phyloP scores from a whole-genome alignment of 2,329 filamentous ascomycete genomes.

The Myriosclerotinia scirpicola region DNA sequence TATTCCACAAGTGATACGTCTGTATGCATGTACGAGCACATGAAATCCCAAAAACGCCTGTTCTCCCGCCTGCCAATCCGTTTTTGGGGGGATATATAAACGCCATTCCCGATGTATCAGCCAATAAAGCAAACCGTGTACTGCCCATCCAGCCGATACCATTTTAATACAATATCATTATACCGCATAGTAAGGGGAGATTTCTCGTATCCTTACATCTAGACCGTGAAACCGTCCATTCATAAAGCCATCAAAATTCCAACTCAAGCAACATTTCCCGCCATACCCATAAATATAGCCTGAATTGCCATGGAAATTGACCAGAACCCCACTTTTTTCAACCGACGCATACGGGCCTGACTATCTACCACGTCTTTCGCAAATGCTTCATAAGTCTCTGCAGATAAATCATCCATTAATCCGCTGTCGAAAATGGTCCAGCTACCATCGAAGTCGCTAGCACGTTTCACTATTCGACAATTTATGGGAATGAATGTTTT shows the following conservation, averaged over 20 bases:
- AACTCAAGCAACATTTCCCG: slow-evolving; percentile 66
- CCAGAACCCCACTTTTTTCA: slow-evolving; percentile 97
- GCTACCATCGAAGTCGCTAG: slow-evolving; percentile 86
- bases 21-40: neutral
- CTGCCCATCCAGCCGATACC: slow-evolving; percentile 1
- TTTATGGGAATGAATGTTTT: slow-evolving; percentile 93
- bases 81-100: slow-evolving; percentile 21
- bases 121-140: slow-evolving; percentile 5
- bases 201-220: neutral
- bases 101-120: slow-evolving; percentile 9
- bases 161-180: slow-evolving; percentile 5
- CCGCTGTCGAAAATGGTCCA: slow-evolving; percentile 95
- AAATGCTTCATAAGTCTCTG: slow-evolving; percentile 93
- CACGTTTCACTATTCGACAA: slow-evolving; percentile 88
- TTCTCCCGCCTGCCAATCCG: slow-evolving; percentile 4
- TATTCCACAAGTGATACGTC: neutral
- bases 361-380: slow-evolving; percentile 87
- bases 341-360: slow-evolving; percentile 77
- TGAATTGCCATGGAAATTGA: slow-evolving; percentile 89
- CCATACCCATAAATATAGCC: slow-evolving; percentile 91
- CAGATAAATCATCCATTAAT: slow-evolving; percentile 88
- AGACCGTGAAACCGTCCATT: neutral
- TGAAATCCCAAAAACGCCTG: slow-evolving; percentile 7
- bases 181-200: slow-evolving; percentile 4
- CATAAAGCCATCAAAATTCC: too few relatives aligned